Percentiles rank a stretch among this genome's conserved stretches.
phyloP scores from a whole-genome alignment of 805 yeast genomes.

The Candida yuanshanica region DNA sequence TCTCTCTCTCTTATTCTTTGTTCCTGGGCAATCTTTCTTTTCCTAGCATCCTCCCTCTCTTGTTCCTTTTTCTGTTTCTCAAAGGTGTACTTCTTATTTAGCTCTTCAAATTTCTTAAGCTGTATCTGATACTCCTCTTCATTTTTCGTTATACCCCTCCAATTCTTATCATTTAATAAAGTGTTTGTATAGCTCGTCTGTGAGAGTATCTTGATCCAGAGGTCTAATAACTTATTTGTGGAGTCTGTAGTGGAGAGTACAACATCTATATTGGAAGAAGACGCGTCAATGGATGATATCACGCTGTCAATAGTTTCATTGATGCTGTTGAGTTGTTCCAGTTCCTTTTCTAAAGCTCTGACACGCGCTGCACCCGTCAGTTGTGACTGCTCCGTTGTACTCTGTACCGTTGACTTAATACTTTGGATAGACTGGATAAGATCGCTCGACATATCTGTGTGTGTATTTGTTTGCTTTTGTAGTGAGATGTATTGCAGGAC shows the following conservation, averaged over 20 bases:
- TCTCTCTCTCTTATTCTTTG: slow-evolving; percentile 21
- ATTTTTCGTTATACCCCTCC: slow-evolving; percentile 30
- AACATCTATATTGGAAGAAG: slow-evolving; percentile 14
- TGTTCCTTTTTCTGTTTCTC: slow-evolving; percentile 22
- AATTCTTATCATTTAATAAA: slow-evolving; percentile 36
- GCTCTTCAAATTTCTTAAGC: slow-evolving; percentile 23
- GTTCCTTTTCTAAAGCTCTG: slow-evolving; percentile 20
- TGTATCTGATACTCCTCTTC: slow-evolving; percentile 21
- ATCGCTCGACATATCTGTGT: slow-evolving; percentile 7
- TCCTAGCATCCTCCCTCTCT: slow-evolving; percentile 18
- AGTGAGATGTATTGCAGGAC: too few relatives aligned
- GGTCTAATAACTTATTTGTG: slow-evolving; percentile 45
- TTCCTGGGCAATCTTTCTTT: slow-evolving; percentile 15
- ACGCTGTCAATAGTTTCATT: slow-evolving; percentile 17
- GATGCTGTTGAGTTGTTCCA: slow-evolving; percentile 17
- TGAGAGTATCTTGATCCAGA: slow-evolving; percentile 58
- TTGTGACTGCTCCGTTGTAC: slow-evolving; percentile 10
- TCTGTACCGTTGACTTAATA: slow-evolving; percentile 8
- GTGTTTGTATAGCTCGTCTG: slow-evolving; percentile 53
- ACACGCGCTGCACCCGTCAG: slow-evolving; percentile 15
- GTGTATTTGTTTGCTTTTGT: too few relatives aligned
- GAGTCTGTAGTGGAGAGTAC: slow-evolving; percentile 34
- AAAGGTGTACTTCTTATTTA: slow-evolving; percentile 21
- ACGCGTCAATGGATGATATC: slow-evolving; percentile 16
- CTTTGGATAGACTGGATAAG: slow-evolving; percentile 6